Base-by-base conservation (phyloP, 2,329 filamentous ascomycete genomes). In the Pseudocercospora pini-densiflorae region DNA sequence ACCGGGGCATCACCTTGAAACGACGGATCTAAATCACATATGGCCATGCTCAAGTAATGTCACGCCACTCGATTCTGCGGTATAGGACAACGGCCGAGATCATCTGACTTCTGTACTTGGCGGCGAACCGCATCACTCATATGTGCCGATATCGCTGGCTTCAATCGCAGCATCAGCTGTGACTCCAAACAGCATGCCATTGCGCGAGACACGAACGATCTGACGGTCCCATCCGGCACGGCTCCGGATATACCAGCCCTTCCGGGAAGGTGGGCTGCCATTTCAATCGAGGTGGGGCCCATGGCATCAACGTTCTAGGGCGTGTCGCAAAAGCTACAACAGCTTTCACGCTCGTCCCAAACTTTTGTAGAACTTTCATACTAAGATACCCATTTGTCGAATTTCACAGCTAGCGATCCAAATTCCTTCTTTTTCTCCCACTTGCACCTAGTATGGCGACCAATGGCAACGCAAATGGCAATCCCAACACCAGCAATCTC, bases 1-100 rank as follows among this genome's bases (percentile, higher is more conserved):
- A 75, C 59, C 77, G 79, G 51, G 78, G 79, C 27, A 78, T 83
- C 51, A 81, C 80, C n/a, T 75, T 83, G 19, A 79, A 78, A 60
- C 74, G 81, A 64, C 71, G 75, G 6, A 77, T 73, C 27, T 77
- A 67, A 73, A 55, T 23, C n/a, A 51, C 27, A 49, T 4, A 49
- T 49, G 2, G 21, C 45, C 45, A 49, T 36, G 33, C 33, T 36
- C 33, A 12, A 33, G 31, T 12, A 36, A 36, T 9, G 33, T 36
- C 33, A 36, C 12, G 14, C 14, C 33, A 36, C 33, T 36, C 33
- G 33, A 36, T 36, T 14, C 33, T 36, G 33, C 33, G 14, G 33
- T 16, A 16, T 36, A 16, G 33, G 33, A 16, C 12, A 16, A 16
- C 33, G 5, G 33, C 33, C 33, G 33, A 36, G 33, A 14, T 12